A percentile compares a stretch with the other conserved stretches of the same genome.
Conservation (phyloP, 257 asterid genomes). For the Lavandula angustifolia region DNA sequence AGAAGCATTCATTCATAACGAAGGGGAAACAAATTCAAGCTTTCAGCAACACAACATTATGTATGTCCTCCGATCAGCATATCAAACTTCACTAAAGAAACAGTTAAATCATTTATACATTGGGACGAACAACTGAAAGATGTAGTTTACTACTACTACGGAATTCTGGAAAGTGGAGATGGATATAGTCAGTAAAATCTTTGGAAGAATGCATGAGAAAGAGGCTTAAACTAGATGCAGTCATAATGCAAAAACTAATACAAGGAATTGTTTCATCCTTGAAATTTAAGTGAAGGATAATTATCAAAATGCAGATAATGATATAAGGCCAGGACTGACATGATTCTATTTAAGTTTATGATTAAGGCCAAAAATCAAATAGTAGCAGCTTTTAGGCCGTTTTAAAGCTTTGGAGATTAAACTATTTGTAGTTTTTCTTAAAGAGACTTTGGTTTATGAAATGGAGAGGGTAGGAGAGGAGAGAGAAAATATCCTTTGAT, state of each 20-base stretch:
- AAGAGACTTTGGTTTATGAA: not conserved
- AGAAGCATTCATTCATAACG: too few species aligned
- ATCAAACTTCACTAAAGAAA: too few species aligned
- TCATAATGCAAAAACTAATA: not conserved
- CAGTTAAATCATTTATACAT: too few species aligned
- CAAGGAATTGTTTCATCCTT: not conserved
- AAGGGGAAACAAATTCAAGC: too few species aligned
- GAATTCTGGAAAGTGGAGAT: not conserved
- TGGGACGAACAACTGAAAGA: not conserved
- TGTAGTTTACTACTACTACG: not conserved
- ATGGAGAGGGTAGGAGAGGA: too few species aligned
- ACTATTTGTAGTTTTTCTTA: not conserved
- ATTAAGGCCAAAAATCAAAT: not conserved
- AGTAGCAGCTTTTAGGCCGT: not conserved
- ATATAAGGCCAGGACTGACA: not conserved
- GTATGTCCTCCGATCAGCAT: too few species aligned
- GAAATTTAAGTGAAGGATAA: not conserved
- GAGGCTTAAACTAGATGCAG: not conserved
- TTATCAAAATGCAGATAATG: not conserved
- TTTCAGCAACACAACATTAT: too few species aligned
- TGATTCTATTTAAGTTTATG: not conserved
- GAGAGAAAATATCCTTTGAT: too few species aligned
- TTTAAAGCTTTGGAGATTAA: not conserved
- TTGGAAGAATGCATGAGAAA: not conserved
- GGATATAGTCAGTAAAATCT: too few species aligned